Evolutionary conservation across 345 rosid genomes (phyloP), one percentile per base, ranked within the genome.

Genomic region (Hypericum perforatum): DNA sequence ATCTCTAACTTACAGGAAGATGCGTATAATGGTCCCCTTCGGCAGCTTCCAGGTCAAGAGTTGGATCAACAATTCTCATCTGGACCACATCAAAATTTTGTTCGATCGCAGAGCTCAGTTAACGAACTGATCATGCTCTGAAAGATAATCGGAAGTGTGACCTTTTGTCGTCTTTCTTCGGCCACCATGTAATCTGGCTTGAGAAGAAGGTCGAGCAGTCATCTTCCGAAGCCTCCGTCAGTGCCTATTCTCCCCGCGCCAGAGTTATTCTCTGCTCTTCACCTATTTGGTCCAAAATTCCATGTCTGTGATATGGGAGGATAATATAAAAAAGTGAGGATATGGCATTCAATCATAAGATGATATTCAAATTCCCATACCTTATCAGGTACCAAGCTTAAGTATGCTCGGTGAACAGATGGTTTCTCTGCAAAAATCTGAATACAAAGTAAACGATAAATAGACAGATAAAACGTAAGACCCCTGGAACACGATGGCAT

Each of bases 351-450:
- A 64, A 37, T 29, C 15, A 13, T 13, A 5, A 39, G 51, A n/a
- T 10, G 37, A 15, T 16, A 58, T 11, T 13, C 63, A 55, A 50
- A 46, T n/a, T 44, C 51, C 66, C 39, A 54, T 70, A 92, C 98
- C 98, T 92, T 92, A 15, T 69, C 75, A 7, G 98, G 98, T 72
- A 92, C 97, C 61, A 75, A 70, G 56, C 59, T 80, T 63, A 92
- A 59, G 69, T 81, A 92, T 60, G 95, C 97, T 61, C 62, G 82
- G 61, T 82, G 95, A 60, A 85, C 95, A 54, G 95, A 90, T 41
- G 98, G 98, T 65, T 85, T 92, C 85, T 85, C 94, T 56, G 95
- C 85, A 82, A 92, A 92, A 68, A 85, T 88, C 98, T 92, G 78
- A 64, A 57, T 49, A 54, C 32, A 15, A 43, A 46, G 45, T 54